Conservation (phyloP, 768 basidiomycete species). For the Termitomyces titanicus region DNA sequence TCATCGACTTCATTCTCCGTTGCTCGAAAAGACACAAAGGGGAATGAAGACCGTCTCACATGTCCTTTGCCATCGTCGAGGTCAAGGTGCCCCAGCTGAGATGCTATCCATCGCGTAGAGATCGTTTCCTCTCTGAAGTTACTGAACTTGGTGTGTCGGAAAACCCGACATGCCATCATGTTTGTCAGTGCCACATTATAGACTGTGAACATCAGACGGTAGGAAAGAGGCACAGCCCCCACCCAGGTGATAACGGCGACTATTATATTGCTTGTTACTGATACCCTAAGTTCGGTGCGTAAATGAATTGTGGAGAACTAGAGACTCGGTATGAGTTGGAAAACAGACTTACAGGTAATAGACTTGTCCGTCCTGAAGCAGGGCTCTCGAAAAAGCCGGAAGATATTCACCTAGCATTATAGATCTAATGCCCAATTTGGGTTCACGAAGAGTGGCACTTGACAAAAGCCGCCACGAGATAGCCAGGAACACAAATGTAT, state of each 20-base stretch:
- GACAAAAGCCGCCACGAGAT: constrained; percentile 16
- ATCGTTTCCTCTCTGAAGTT: constrained; percentile 7
- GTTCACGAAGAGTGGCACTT: constrained; percentile 24
- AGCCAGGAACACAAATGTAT: too few relatives aligned
- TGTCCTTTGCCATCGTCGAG: not conserved
- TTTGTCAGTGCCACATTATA: too few relatives aligned
- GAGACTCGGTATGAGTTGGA: too few relatives aligned
- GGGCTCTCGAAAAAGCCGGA: constrained; percentile 30
- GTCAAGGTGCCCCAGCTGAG: too few relatives aligned
- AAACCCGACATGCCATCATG: constrained; percentile 13
- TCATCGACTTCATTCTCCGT: not conserved
- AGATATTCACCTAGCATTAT: too few relatives aligned
- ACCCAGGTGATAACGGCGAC: constrained; percentile 9
- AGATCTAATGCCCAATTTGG: too few relatives aligned
- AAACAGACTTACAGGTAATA: constrained; percentile 34
- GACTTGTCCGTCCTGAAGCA: too few relatives aligned
- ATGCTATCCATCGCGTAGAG: too few relatives aligned
- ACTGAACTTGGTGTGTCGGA: constrained; percentile 12
- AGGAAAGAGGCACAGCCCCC: constrained; percentile 3
- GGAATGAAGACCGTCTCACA: not conserved
- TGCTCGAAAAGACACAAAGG: not conserved
- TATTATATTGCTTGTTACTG: too few relatives aligned
- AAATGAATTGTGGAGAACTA: not conserved
- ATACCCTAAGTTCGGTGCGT: not conserved
- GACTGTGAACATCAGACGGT: constrained; percentile 11